Base-by-base conservation (phyloP, 1,139 yeast genomes). In the Suhomyces chickasaworum region DNA sequence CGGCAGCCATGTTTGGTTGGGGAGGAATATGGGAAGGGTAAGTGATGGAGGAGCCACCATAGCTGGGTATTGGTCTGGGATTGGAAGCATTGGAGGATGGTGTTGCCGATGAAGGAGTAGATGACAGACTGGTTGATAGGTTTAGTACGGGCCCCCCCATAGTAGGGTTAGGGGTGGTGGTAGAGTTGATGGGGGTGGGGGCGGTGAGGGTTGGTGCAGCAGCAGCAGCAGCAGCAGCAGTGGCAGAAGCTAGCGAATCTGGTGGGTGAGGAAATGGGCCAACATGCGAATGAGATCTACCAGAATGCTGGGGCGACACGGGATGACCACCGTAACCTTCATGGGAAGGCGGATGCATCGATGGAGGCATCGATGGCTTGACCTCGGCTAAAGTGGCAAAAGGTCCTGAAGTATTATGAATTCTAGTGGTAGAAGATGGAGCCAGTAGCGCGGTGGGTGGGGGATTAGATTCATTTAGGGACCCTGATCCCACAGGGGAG, bases 1-100 rank as follows among this genome's bases (percentile, higher is more conserved):
- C 49, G 15, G 44, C 47, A 44, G 38, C 41, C 34, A 44, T 41
- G 34, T 45, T 39, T 36, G 44, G 41, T 38, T 42, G 46, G 22
- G 40, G 31, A 13, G 37, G 35, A 15, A 38, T 16, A 15, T 39
- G 41, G 5, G 37, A 17, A 7, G 29, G 7, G 37, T 41, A 41
- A 23, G 21, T 22, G 37, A 35, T 35, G 37, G 37, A 22, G 30
- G 22, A 18, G 35, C 22, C 35, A 4, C 30, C 21, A 20, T 12
- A n/a, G 21, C 30, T 30, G 5, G 10, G 38, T 30, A 22, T 21
- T 13, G 38, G 38, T 4, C 30, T 4, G 31, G 37, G 22, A 9
- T 21, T 20, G 22, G 37, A 20, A 2, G 37, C 15, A 6, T 8
- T 20, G 37, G 37, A n/a, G 10, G 22, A 21, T 33, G 17, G 37